These are phyloP conservation scores for Fusarium sterilihyphosum DNA, from an alignment of 2,329 filamentous ascomycete species.

Conservation along the genomic window DNA sequence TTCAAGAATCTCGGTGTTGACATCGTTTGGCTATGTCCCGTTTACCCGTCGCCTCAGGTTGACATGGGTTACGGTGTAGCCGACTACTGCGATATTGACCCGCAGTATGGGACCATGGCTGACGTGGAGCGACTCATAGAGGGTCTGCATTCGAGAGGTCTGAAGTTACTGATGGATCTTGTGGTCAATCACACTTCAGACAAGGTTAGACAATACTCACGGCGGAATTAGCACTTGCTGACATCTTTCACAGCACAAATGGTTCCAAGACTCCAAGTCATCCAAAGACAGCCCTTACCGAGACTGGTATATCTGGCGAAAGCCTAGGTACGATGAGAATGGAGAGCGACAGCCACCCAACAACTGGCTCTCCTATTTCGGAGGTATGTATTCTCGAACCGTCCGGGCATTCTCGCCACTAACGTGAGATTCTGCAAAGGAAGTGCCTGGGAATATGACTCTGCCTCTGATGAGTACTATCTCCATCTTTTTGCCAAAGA, in stretches of 20 bases:
- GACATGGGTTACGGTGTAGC: slow-evolving; percentile 79
- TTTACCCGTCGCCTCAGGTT: slow-evolving; percentile 69
- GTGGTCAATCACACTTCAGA: slow-evolving; percentile 81
- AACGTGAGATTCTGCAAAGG: slow-evolving; percentile 47
- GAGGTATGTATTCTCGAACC: slow-evolving; percentile 41
- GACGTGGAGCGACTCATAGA: slow-evolving; percentile 71
- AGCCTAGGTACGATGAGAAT: slow-evolving; percentile 57
- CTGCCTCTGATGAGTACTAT: slow-evolving; percentile 72
- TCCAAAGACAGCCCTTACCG: slow-evolving; percentile 68
- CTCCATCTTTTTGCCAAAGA: slow-evolving; percentile 74
- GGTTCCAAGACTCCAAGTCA: slow-evolving; percentile 71
- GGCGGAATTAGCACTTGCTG: neutral
- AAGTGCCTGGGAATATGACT: slow-evolving; percentile 35
- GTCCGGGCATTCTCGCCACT: slow-evolving; percentile 59
- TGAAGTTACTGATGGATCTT: slow-evolving; percentile 78
- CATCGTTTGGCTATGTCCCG: slow-evolving; percentile 73
- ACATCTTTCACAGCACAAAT: slow-evolving; percentile 15
- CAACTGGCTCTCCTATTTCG: slow-evolving; percentile 71
- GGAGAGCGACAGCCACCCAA: slow-evolving; percentile 72
- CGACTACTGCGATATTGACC: slow-evolving; percentile 72
- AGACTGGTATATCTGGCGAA: slow-evolving; percentile 69
- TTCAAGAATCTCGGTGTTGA: slow-evolving; percentile 69
- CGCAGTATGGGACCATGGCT: slow-evolving; percentile 72
- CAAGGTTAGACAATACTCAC: neutral
- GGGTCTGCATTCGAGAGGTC: slow-evolving; percentile 67